A percentile compares a stretch with the other conserved stretches of the same genome.
These are phyloP conservation scores for Curvularia eragrostidis DNA, from an alignment of 2,329 filamentous ascomycete genomes.

Conservation along the genomic window DNA sequence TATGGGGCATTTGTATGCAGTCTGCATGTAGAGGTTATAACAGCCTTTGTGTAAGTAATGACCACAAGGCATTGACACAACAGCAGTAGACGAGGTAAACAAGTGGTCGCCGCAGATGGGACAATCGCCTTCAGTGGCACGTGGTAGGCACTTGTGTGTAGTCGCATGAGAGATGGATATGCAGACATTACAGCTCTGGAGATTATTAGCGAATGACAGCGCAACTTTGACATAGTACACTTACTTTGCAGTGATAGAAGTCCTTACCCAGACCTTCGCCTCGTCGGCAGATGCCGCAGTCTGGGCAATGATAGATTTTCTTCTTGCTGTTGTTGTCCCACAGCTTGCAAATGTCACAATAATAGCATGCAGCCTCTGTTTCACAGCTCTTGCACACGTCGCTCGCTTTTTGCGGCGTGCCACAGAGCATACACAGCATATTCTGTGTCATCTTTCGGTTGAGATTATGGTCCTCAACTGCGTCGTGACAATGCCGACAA, in stretches of 20 bases:
- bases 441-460: constrained; percentile 85
- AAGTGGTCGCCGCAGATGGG: constrained; percentile 97
- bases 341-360: constrained; percentile 91
- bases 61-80: constrained; percentile 94
- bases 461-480: constrained; percentile 77
- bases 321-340: constrained; percentile 95
- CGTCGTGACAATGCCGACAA: constrained; percentile 93
- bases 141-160: constrained; percentile 91
- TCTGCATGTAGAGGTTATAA: constrained; percentile 85
- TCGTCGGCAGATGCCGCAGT: constrained; percentile 93
- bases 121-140: constrained; percentile 80
- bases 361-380: constrained; percentile 82
- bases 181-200: constrained; percentile 79
- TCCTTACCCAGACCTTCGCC: constrained; percentile 93
- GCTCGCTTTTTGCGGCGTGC: constrained; percentile 79
- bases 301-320: constrained; percentile 93
- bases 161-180: constrained; percentile 86
- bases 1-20: constrained; percentile 93
- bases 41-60: constrained; percentile 94
- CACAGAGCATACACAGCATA: constrained; percentile 98
- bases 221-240: constrained; percentile 11
- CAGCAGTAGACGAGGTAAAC: constrained; percentile 86
- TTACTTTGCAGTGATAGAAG: constrained; percentile 96
- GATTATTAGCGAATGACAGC: constrained; percentile 30
- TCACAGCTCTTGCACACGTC: constrained; percentile 81